These are phyloP conservation scores for Rutidosis leptorrhynchoides DNA, from an alignment of 129 eudicot genomes.

Conservation along the genomic window DNA sequence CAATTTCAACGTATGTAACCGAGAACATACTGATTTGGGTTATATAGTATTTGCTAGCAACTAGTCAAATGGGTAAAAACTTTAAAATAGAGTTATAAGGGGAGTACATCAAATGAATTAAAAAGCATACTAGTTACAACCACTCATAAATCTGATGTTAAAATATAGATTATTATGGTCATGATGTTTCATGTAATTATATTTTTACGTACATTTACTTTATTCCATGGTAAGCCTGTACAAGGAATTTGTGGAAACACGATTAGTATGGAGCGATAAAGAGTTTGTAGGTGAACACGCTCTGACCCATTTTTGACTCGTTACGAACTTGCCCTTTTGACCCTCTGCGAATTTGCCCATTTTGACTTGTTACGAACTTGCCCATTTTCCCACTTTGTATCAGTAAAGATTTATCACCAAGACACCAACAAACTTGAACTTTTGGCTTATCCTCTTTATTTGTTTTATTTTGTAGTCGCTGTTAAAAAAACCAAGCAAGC, in stretches of 20 bases:
- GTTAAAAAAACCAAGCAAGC: conserved; percentile 64
- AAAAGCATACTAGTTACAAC: neutral
- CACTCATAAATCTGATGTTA: no score
- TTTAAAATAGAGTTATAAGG: neutral
- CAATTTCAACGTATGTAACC: neutral
- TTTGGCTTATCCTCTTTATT: neutral
- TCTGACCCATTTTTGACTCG: neutral
- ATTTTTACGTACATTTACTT: neutral
- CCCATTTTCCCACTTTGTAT: neutral
- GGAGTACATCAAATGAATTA: neutral
- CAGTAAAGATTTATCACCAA: neutral
- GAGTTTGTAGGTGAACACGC: neutral
- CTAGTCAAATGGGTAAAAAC: neutral
- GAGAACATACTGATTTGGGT: neutral
- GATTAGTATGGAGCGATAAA: neutral
- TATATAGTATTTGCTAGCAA: neutral
- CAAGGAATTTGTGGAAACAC: neutral
- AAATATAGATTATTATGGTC: no score
- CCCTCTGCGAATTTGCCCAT: no score
- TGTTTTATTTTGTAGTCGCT: conserved; percentile 30
- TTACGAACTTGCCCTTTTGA: neutral
- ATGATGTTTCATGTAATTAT: neutral
- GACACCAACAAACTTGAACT: neutral
- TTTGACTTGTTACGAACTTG: neutral
- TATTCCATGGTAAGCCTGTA: no score